Base-by-base conservation (phyloP, 176 grass and related monocot species). In the Eleusine indica region DNA sequence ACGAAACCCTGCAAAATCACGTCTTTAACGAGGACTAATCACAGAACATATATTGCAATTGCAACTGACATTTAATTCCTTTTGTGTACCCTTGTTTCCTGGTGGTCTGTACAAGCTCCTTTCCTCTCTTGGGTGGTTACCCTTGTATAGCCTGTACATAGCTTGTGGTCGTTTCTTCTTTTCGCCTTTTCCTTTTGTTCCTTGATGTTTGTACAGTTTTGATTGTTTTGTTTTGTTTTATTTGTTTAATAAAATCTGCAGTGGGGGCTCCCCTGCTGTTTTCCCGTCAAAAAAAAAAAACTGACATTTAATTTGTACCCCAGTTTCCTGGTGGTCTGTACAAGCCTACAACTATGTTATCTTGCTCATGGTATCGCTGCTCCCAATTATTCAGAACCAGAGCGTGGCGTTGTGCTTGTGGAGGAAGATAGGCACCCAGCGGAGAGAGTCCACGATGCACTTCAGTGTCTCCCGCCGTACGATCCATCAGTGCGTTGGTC, bases 351-450 rank as follows among this genome's bases (percentile, higher is more conserved):
- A 40, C 30, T 67, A 1, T 74, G 22, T 3, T 38, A 51, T 73
- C 2, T 47, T 67, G 11, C 54, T 37, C 52, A 15, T 58, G 3
- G 10, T 37, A 28, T 79, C 13, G 29, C n/a, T 48, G 37, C 28
- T 71, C 19, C 47, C 43, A 38, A 91, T 80, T 85, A 70, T 35
- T 56, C 83, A 98, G 96, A 96, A 74, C 80, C 85, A 11, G 93
- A 99, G 80, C 70, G 32, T n/a, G 93, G 78, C 18, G 83, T 92
- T 7, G 70, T 92, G 16, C 19, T 89, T 65, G 52, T 99, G 46
- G 86, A 10, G 15, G 96, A 99, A 47, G 89, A 92, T 17, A 92
- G 71, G 48, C 80, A 94, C 70, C 91, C 93, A 6, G 80, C 90
- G 78, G 87, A 88, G 6, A 94, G 91, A 41, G 85, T 99, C 8